These are phyloP conservation scores for Scleromitrula shiraiana DNA, from an alignment of 2,329 filamentous ascomycete genomes.

Conservation along the genomic window DNA sequence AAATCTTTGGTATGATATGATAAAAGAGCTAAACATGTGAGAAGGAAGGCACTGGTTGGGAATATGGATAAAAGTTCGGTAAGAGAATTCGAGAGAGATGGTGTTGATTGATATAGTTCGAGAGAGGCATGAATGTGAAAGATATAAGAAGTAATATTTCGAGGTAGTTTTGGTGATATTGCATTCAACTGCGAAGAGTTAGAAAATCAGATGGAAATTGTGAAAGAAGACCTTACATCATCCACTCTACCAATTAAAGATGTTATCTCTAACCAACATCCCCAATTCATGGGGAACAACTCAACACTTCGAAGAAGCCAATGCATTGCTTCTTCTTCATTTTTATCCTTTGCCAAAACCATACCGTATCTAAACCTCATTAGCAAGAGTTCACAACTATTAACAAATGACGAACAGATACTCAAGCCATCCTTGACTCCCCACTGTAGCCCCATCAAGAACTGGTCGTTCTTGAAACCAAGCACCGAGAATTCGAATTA, in stretches of 20 bases:
- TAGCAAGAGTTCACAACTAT: constrained; percentile 10
- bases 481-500: constrained; percentile 67
- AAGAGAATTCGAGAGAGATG: constrained; percentile 65
- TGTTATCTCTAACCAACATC: constrained; percentile 89
- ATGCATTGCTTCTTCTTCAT: constrained; percentile 73
- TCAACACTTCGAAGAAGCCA: constrained; percentile 87
- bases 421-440: constrained; percentile 87
- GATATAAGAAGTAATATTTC: constrained; percentile 87
- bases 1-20: constrained; percentile 87
- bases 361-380: constrained; percentile 61
- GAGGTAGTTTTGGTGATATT: constrained; percentile 65
- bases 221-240: constrained; percentile 50
- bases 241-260: constrained; percentile 71
- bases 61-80: constrained; percentile 78
- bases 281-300: constrained; percentile 92
- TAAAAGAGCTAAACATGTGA: constrained; percentile 81
- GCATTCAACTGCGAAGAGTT: constrained; percentile 53
- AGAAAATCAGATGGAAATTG: constrained; percentile 17
- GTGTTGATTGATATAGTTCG: constrained; percentile 81
- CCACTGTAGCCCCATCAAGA: constrained; percentile 49
- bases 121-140: constrained; percentile 89
- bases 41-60: constrained; percentile 77
- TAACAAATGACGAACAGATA: constrained; percentile 48
- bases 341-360: constrained; percentile 83
- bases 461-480: constrained; percentile 66